Percentiles rank a stretch among this genome's conserved stretches.
phyloP scores from a whole-genome alignment of 78 protist species.

The Bodo saltans region DNA sequence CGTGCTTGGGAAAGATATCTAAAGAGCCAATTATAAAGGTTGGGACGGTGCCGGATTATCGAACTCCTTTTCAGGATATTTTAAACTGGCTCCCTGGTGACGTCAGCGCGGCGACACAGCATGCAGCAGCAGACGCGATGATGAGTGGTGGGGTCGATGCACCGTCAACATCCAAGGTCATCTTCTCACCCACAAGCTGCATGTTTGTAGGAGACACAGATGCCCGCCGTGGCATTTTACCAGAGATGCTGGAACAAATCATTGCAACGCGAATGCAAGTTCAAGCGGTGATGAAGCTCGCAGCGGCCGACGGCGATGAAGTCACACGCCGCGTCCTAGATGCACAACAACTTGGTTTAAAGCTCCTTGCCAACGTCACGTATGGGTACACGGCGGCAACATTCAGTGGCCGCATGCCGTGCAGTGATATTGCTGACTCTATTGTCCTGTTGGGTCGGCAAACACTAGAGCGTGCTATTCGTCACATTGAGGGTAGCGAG shows the following conservation, averaged over 20 bases:
- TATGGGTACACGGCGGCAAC: slow-evolving; percentile 94
- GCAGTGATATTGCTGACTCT: slow-evolving; percentile 91
- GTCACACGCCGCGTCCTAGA: slow-evolving; percentile 49
- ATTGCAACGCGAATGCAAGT: slow-evolving; percentile 84
- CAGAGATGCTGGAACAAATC: slow-evolving; percentile 83
- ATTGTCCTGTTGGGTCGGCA: slow-evolving; percentile 85
- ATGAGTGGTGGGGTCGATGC: slow-evolving; percentile 18
- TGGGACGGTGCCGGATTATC: slow-evolving; percentile 19
- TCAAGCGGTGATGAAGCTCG: slow-evolving; percentile 72
- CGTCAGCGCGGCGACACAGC: too few relatives aligned
- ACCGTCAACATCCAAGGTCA: neutral
- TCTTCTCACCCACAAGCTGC: slow-evolving; percentile 69
- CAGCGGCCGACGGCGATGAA: neutral
- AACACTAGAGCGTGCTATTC: slow-evolving; percentile 82
- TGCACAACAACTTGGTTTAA: slow-evolving; percentile 88
- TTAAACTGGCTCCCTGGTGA: too few relatives aligned
- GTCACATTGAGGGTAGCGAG: slow-evolving; percentile 36
- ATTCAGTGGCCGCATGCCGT: slow-evolving; percentile 96
- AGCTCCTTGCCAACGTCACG: slow-evolving; percentile 95
- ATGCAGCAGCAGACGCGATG: too few relatives aligned
- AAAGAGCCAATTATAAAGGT: slow-evolving; percentile 4
- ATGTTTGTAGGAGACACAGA: slow-evolving; percentile 47
- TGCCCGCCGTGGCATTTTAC: slow-evolving; percentile 82
- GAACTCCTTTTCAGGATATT: too few relatives aligned
- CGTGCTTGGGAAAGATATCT: slow-evolving; percentile 63